Evolutionary conservation across 192 early-diverging fungal genomes (phyloP).

Genomic region (Coemansia sp.): DNA sequence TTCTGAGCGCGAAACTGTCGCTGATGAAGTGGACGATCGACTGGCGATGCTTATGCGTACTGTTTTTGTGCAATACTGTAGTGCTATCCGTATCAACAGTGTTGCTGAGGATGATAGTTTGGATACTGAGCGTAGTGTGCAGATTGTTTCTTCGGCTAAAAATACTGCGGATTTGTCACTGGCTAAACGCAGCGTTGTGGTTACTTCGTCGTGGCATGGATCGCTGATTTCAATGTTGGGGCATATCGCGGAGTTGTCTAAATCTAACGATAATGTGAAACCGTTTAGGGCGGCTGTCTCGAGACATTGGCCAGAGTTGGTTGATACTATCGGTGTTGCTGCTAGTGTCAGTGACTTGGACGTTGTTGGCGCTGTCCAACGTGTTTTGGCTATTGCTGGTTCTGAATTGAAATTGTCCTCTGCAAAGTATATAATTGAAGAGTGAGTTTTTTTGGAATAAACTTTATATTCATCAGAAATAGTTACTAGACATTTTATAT

Average conservation of each 20-base stretch:
- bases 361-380: slow-evolving; percentile 37
- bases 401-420: slow-evolving; percentile 14
- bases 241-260: slow-evolving; percentile 19
- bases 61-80: slow-evolving; percentile 38
- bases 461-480: background rate
- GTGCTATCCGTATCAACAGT: background rate
- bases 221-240: slow-evolving; percentile 17
- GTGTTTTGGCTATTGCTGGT: slow-evolving; percentile 28
- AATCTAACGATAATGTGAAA: background rate
- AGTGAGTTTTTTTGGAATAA: background rate
- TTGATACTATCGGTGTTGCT: slow-evolving; percentile 43
- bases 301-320: slow-evolving; percentile 30
- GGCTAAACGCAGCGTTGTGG: slow-evolving; percentile 24
- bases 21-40: slow-evolving; percentile 67
- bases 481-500: too few species aligned
- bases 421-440: slow-evolving; percentile 5
- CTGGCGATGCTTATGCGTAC: slow-evolving; percentile 59
- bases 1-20: slow-evolving; percentile 56
- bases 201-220: slow-evolving; percentile 32
- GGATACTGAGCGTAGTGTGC: background rate
- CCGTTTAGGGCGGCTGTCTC: slow-evolving; percentile 23
- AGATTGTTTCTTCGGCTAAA: slow-evolving; percentile 11
- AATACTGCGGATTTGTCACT: slow-evolving; percentile 1
- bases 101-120: background rate
- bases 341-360: slow-evolving; percentile 37